Conservation (phyloP, 2,329 filamentous ascomycete genomes). For the Epichloe hybrida region DNA sequence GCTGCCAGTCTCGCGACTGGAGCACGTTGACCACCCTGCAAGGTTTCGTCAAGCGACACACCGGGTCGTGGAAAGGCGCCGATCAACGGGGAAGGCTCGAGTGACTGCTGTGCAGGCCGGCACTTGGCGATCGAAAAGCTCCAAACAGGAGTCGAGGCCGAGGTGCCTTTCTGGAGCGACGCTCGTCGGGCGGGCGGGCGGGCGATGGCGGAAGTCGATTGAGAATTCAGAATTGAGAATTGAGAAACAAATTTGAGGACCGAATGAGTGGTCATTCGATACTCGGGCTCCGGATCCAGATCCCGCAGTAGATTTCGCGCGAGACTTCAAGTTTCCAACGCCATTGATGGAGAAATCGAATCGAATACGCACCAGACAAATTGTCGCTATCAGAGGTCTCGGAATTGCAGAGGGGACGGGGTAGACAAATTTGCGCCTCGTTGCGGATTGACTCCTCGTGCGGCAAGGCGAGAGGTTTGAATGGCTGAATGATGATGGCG, state of each 20-base stretch:
- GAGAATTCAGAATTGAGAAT: neutral
- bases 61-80: neutral
- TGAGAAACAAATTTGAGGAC: neutral
- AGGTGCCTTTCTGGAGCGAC: neutral
- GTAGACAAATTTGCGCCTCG: constrained; percentile 1
- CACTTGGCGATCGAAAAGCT: neutral
- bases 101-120: neutral
- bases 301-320: neutral
- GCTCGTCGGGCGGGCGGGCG: neutral
- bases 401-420: neutral
- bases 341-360: neutral
- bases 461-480: neutral
- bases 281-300: neutral
- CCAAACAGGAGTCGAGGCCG: neutral
- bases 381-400: neutral
- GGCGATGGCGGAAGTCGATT: neutral
- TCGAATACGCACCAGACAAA: neutral
- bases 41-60: constrained; percentile 6
- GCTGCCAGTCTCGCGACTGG: constrained; percentile 49
- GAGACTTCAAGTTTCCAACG: neutral
- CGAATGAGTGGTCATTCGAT: neutral
- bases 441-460: neutral
- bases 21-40: constrained; percentile 38
- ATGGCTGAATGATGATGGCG: constrained; percentile 5
- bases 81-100: neutral